Conservation (phyloP, 2,329 filamentous ascomycete genomes). For the Orbilia blumenaviensis region DNA sequence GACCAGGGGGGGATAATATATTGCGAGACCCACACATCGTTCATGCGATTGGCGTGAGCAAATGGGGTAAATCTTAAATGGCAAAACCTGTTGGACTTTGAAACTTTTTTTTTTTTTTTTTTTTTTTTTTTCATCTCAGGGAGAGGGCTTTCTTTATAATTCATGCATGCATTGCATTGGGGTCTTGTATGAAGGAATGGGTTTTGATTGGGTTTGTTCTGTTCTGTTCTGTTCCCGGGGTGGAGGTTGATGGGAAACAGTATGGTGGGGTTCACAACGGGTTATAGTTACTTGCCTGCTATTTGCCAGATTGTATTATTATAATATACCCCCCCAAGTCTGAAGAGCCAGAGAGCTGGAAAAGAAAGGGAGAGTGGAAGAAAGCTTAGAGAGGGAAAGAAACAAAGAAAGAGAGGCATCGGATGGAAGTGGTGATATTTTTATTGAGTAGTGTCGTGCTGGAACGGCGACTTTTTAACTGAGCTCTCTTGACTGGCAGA, state of each 20-base stretch:
- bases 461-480: neutral
- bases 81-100: neutral
- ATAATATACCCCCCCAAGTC: too few relatives aligned
- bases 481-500: too few relatives aligned
- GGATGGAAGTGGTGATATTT: constrained; percentile 1
- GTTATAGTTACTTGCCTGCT: too few relatives aligned
- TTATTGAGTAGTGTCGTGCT: neutral
- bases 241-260: too few relatives aligned
- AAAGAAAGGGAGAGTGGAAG: too few relatives aligned
- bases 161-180: too few relatives aligned
- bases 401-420: neutral
- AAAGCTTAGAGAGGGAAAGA: neutral
- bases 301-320: too few relatives aligned
- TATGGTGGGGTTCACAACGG: too few relatives aligned
- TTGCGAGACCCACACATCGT: neutral
- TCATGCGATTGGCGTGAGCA: constrained; percentile 4
- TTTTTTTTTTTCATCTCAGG: too few relatives aligned
- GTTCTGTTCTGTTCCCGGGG: neutral
- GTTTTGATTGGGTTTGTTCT: neutral
- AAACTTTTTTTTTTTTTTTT: neutral
- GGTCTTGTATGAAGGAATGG: too few relatives aligned
- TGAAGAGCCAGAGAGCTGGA: too few relatives aligned
- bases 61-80: neutral
- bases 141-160: neutral
- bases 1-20: too few relatives aligned